Percentiles rank a stretch among this genome's conserved stretches.
Evolutionary conservation across 192 early-diverging fungal species (phyloP).

Genomic region (Spizellomyces punctatus): DNA sequence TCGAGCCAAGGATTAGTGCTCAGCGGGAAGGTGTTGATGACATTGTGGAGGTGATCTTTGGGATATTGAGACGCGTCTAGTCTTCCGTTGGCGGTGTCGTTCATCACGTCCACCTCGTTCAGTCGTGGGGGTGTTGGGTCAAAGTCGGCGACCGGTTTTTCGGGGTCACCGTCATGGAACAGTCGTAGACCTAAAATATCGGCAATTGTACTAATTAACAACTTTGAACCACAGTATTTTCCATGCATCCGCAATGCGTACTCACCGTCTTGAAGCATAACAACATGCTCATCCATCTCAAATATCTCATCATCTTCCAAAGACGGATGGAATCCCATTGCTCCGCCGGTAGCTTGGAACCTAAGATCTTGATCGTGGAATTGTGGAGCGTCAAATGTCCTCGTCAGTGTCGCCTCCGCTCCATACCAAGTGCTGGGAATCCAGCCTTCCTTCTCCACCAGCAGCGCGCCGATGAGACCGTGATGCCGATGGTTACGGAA

Average conservation of each 20-base stretch:
- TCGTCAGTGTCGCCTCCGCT: slow-evolving; percentile 8
- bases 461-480: too few relatives aligned
- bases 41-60: too few relatives aligned
- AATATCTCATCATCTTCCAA: slow-evolving; percentile 1
- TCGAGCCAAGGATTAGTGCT: background rate
- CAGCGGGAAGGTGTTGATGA: background rate
- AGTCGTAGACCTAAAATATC: slow-evolving; percentile 10
- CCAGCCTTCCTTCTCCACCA: too few relatives aligned
- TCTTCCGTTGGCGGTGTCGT: too few relatives aligned
- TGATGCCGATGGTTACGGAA: too few relatives aligned
- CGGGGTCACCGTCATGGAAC: slow-evolving; percentile 6
- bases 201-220: background rate
- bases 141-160: slow-evolving; percentile 9
- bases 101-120: too few relatives aligned
- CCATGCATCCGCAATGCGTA: too few relatives aligned
- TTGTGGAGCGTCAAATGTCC: too few relatives aligned
- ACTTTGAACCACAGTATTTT: background rate
- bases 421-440: slow-evolving; percentile 12
- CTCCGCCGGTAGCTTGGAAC: slow-evolving; percentile 1
- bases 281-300: slow-evolving; percentile 10
- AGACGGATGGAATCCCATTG: background rate
- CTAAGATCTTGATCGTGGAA: too few relatives aligned
- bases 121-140: too few relatives aligned
- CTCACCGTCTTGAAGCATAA: slow-evolving; percentile 15
- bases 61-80: too few relatives aligned